Base-by-base conservation (phyloP, 2,329 filamentous ascomycete species). In the Pyrenophora tritici-repentis region DNA sequence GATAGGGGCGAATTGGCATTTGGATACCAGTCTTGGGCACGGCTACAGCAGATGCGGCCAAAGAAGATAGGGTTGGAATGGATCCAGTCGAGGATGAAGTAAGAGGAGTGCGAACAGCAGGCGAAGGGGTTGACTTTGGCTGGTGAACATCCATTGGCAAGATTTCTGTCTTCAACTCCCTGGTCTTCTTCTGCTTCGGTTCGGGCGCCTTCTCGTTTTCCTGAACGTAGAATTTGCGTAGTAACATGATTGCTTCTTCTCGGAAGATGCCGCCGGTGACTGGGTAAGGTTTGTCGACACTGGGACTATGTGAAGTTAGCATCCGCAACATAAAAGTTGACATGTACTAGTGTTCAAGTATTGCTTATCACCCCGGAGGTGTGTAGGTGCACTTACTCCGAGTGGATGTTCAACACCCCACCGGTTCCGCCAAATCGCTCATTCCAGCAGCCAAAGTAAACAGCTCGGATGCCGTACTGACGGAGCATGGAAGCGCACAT, bases 361-460 rank as follows among this genome's bases (percentile, higher is more conserved):
- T n/a, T n/a, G n/a, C n/a, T n/a, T n/a, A n/a, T n/a, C n/a, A n/a
- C n/a, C n/a, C n/a, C n/a, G n/a, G n/a, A n/a, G n/a, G n/a, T n/a
- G n/a, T n/a, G 17, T 17, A 47, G 18, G 18, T 32, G 7, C 24
- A 74, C 80, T 59, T 63, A 83, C 81, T 86, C 83, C n/a, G 80
- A 79, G 73, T 97, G 91, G 46, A 97, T 85, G 61, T 86, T 88
- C 71, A 99, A 86, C 12, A 99, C 94, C 46, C 95, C 93, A 1
- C 94, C 94, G 13, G 91, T 96, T 26, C 95, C 94, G 6, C 94
- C 94, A 76, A 99, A 99, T 50, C 95, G 90, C 77, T 99, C 94
- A 73, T 99, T 99, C 64, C 89, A 85, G 53, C 92, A 96, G 4
- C 94, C 95, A 73, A 94, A 99, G 74, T 93, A 97, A 26, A 99